Conservation (phyloP, 1,284 basidiomycete genomes). For the Nidula niveotomentosa region DNA sequence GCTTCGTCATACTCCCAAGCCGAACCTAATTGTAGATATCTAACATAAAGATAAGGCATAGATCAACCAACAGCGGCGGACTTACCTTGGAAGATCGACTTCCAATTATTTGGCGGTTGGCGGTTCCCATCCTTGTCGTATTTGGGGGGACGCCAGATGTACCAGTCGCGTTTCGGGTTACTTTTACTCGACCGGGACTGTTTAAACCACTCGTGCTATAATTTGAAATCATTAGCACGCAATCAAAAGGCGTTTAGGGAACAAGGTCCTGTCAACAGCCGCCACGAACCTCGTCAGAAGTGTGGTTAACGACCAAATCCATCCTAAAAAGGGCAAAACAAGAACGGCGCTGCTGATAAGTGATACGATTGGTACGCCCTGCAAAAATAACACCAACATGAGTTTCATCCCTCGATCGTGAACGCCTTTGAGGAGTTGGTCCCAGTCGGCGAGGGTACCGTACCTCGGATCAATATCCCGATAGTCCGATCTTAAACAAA, state of each 20-base stretch:
- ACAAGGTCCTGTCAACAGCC: neutral
- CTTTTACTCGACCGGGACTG: constrained; percentile 59
- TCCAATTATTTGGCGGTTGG: constrained; percentile 77
- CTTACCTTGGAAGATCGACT: constrained; percentile 61
- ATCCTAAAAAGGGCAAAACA: constrained; percentile 39
- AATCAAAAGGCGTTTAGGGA: neutral
- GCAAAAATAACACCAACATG: constrained; percentile 40
- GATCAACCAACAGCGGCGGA: neutral
- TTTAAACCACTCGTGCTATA: constrained; percentile 73
- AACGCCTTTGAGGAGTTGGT: constrained; percentile 55
- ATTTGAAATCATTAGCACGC: neutral
- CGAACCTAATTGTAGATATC: constrained; percentile 41
- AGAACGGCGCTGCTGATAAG: neutral
- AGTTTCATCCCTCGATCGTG: constrained; percentile 72
- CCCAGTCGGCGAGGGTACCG: constrained; percentile 76
- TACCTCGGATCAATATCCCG: constrained; percentile 70
- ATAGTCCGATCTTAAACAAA: constrained; percentile 60
- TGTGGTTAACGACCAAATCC: constrained; percentile 84
- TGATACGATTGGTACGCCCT: neutral
- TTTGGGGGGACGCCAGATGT: constrained; percentile 71
- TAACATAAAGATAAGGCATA: neutral
- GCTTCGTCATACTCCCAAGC: constrained; percentile 74
- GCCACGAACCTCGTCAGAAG: constrained; percentile 59
- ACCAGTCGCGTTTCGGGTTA: constrained; percentile 71
- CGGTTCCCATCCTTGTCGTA: constrained; percentile 50